These are phyloP conservation scores for Leucocoprinus leucothites DNA, from an alignment of 768 basidiomycete genomes.

Conservation along the genomic window DNA sequence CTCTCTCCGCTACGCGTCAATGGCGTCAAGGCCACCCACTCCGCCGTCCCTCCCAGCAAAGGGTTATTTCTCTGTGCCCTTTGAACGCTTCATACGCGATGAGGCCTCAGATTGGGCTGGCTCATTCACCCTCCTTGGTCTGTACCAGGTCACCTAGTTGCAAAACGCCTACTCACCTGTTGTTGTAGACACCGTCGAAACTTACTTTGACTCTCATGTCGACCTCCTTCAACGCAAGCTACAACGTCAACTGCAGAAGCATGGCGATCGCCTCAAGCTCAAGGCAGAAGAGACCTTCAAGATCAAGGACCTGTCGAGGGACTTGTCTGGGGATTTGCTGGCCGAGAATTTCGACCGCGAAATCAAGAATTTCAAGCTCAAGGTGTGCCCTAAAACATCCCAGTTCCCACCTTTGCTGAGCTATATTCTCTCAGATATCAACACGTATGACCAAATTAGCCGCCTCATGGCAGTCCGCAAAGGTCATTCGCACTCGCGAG, in stretches of 20 bases:
- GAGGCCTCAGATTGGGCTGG: slow-evolving; percentile 75
- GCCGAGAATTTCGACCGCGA: slow-evolving; percentile 18
- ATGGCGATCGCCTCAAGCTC: slow-evolving; percentile 78
- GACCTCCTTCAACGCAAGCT: slow-evolving; percentile 81
- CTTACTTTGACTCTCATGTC: slow-evolving; percentile 89
- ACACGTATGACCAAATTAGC: slow-evolving; percentile 74
- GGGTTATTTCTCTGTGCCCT: slow-evolving; percentile 63
- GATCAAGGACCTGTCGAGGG: slow-evolving; percentile 44
- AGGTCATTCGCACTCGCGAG: slow-evolving; percentile 78
- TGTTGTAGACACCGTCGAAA: slow-evolving; percentile 82
- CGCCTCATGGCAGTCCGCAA: slow-evolving; percentile 89
- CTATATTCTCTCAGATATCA: slow-evolving; percentile 53
- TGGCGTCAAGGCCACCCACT: slow-evolving; percentile 38
- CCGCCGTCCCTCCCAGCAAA: slow-evolving; percentile 35
- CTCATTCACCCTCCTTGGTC: slow-evolving; percentile 85
- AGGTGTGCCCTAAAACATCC: slow-evolving; percentile 43
- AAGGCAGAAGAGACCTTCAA: slow-evolving; percentile 82
- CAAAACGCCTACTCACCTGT: slow-evolving; percentile 18
- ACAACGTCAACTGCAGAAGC: slow-evolving; percentile 84
- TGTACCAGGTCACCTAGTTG: background rate
- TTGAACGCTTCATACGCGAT: slow-evolving; percentile 74
- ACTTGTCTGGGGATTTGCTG: slow-evolving; percentile 17
- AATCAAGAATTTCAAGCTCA: slow-evolving; percentile 74
- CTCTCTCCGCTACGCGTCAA: slow-evolving; percentile 18
- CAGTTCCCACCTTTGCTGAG: slow-evolving; percentile 6